These are phyloP conservation scores for Phoma sp. DNA, from an alignment of 2,329 filamentous ascomycete genomes.

Conservation along the genomic window DNA sequence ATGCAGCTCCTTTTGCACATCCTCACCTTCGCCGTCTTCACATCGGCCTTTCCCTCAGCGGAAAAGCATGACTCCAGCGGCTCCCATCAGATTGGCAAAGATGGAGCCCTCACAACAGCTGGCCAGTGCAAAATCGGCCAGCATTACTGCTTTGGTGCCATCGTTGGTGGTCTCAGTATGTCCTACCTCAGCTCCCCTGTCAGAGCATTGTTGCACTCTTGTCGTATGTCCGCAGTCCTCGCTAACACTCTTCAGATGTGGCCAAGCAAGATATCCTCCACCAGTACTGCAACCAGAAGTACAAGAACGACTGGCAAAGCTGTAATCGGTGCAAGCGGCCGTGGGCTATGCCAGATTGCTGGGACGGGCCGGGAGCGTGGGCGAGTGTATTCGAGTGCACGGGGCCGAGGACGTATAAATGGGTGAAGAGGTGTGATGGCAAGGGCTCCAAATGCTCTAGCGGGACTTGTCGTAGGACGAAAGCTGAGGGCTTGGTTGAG, in stretches of 20 bases:
- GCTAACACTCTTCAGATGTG: background rate
- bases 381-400: constrained; percentile 26
- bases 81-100: background rate
- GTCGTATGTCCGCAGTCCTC: too few species aligned
- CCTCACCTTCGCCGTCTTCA: constrained; percentile 1
- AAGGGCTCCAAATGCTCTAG: constrained; percentile 1
- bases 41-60: constrained; percentile 12
- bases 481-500: background rate
- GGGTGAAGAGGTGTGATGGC: constrained; percentile 10
- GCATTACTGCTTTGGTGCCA: constrained; percentile 22
- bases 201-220: background rate
- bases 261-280: constrained; percentile 24
- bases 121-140: constrained; percentile 13
- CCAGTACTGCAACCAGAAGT: constrained; percentile 26
- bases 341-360: constrained; percentile 18
- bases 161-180: constrained; percentile 20
- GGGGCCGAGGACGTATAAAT: constrained; percentile 12
- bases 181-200: background rate
- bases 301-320: constrained; percentile 20
- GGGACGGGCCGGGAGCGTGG: constrained; percentile 19
- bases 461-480: constrained; percentile 4
- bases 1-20: constrained; percentile 6
- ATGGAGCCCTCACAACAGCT: background rate
- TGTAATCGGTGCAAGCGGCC: constrained; percentile 26
- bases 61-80: background rate